Percentiles rank a stretch among this genome's conserved stretches.
phyloP scores from a whole-genome alignment of 495 filamentous ascomycete species.

The Lasiosphaeriaceae sp. region DNA sequence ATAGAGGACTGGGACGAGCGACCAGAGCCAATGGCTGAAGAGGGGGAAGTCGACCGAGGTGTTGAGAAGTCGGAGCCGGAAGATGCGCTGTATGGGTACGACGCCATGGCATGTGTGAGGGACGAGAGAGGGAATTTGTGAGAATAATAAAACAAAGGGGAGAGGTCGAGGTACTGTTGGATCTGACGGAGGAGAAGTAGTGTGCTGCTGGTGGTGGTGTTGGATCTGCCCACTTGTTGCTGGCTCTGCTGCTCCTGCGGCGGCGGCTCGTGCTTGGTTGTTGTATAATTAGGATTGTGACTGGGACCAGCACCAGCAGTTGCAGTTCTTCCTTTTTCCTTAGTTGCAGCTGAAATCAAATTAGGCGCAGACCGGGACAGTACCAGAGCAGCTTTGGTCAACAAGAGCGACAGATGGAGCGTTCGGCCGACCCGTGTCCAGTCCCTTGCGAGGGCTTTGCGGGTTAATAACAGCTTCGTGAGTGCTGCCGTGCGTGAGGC shows the following conservation, averaged over 20 bases:
- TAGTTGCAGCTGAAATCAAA: neutral
- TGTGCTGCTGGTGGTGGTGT: neutral
- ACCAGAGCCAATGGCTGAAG: conserved; percentile 39
- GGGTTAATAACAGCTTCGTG: conserved; percentile 7
- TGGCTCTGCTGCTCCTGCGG: neutral
- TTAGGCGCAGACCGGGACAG: conserved; percentile 1
- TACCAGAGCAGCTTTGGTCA: conserved; percentile 14
- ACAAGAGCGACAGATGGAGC: conserved; percentile 8
- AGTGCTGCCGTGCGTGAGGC: conserved; percentile 1
- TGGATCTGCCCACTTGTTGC: too few relatives aligned
- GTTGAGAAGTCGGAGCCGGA: conserved; percentile 49
- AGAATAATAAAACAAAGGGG: conserved; percentile 19
- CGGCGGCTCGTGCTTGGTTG: neutral
- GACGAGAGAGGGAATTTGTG: conserved; percentile 17
- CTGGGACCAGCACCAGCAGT: conserved; percentile 1
- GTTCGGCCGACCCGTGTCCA: conserved; percentile 2
- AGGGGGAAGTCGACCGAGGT: conserved; percentile 51
- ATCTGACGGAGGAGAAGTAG: neutral
- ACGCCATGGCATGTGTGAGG: conserved; percentile 45
- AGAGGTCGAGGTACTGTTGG: conserved; percentile 18
- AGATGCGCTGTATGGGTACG: conserved; percentile 39
- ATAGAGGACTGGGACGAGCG: conserved; percentile 51
- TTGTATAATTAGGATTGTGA: conserved; percentile 11
- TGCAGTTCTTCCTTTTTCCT: neutral
- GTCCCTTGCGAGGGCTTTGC: conserved; percentile 7